Base-by-base conservation (phyloP, 2,329 filamentous ascomycete species). In the Clarireedia homoeocarpa region DNA sequence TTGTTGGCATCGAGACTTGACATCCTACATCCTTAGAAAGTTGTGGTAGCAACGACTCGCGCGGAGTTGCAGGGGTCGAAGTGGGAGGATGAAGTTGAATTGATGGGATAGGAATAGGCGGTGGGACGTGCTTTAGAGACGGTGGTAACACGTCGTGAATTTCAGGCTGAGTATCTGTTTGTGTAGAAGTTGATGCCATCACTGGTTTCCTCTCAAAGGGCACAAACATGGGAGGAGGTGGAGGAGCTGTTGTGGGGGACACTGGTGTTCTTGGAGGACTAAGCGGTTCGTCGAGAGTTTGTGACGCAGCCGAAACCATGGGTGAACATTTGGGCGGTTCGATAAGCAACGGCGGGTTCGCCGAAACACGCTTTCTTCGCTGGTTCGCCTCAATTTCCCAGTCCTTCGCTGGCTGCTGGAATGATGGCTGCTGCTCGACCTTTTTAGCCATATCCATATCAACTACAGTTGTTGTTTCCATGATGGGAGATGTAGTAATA, bases 11-110 rank as follows among this genome's bases (percentile, higher is more conserved):
- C 39, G 78, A 78, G 26, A 91, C 90, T 71, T 99, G 94, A 65
- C 87, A 92, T 17, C 84, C 85, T 61, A 87, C 84, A 71, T 90
- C 90, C 70, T 91, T 96, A 59, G 83, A 83, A 56, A 91, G 84
- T 53, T 91, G 91, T 30, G 95, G 84, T 54, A 95, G 81, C 5
- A 84, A 78, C 51, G 86, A 84, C 62, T 86, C 82, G 48, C 80
- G 81, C 2, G 90, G 90, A 2, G 90, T 91, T 4, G 85, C 77
- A n/a, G 92, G 91, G 48, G 88, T 82, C 55, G 90, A 95, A 3
- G 80, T 83, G 0, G 94, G 92, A 34, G 94, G 94, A 63, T 95
- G 88, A 51, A 99, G 89, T 55, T 89, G 88, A 67, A 99, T 99
- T 62, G 85, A 90, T 0, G 65, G 85, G 88, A 96, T 87, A 62